Conservation (phyloP, 768 basidiomycete species). For the Dioszegia crocea region DNA sequence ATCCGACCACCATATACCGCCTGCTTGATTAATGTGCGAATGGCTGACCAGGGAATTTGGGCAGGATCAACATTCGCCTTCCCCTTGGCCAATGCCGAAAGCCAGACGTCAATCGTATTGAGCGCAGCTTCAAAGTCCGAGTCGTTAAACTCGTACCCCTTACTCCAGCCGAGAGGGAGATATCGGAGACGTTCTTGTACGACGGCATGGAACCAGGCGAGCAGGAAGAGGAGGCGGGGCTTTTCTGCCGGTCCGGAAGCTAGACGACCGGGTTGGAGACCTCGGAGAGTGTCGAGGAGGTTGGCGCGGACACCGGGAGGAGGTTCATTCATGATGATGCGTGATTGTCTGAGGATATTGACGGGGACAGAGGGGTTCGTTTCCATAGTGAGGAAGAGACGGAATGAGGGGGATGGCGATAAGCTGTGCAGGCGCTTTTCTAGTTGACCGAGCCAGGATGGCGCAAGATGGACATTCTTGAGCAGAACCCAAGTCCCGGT, state of each 20-base stretch:
- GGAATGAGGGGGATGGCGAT: slow-evolving; percentile 83
- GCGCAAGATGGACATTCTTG: slow-evolving; percentile 95
- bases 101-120: slow-evolving; percentile 86
- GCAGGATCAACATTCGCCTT: slow-evolving; percentile 87
- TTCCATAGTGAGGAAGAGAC: slow-evolving; percentile 97
- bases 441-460: slow-evolving; percentile 89
- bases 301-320: slow-evolving; percentile 96
- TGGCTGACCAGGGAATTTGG: slow-evolving; percentile 87
- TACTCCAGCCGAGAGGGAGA: slow-evolving; percentile 93
- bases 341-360: slow-evolving; percentile 91
- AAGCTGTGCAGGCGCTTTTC: slow-evolving; percentile 95
- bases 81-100: slow-evolving; percentile 73
- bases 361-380: slow-evolving; percentile 90
- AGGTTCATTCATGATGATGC: slow-evolving; percentile 97
- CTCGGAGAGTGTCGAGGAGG: slow-evolving; percentile 77
- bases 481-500: slow-evolving; percentile 94
- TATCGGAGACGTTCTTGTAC: slow-evolving; percentile 96
- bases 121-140: slow-evolving; percentile 94
- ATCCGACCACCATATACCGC: slow-evolving; percentile 92
- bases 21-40: slow-evolving; percentile 89
- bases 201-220: slow-evolving; percentile 98
- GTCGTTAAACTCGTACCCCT: slow-evolving; percentile 97
- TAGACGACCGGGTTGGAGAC: slow-evolving; percentile 64
- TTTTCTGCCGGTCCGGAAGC: slow-evolving; percentile 88
- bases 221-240: slow-evolving; percentile 84